Evolutionary conservation across 495 filamentous ascomycete species (phyloP), one percentile per base, ranked within the genome.

Genomic region (Daldinia childiae): DNA sequence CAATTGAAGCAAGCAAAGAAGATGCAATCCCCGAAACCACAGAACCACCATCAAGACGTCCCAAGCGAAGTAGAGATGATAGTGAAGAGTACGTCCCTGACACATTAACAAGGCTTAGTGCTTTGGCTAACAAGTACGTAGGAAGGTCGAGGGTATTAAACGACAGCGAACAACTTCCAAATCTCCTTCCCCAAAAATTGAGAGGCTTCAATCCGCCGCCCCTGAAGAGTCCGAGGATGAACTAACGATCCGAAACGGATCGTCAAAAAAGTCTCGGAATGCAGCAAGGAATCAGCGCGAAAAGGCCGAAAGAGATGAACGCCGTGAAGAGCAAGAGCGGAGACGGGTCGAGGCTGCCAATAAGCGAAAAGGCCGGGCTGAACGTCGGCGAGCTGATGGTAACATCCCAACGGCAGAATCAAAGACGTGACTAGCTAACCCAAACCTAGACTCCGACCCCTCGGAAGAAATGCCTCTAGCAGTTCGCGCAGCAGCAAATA

Each of bases 1-100:
- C 94, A 17, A 93, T 99, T 74, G 95, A 98, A 78, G 94, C 96
- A 65, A 99, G 95, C 82, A 98, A 94, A 79, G 88, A 91, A 72
- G 88, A 89, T n/a, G 83, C 84, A 34, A 77, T 76, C 63, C 74
- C 79, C 32, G 83, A 85, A 45, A 77, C 77, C 14, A 81, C 82
- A 34, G 90, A 86, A 21, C 75, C 78, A 58, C 81, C 76, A 55
- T 82, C 81, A 32, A 87, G 88, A 64, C 87, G 91, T 58, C 86
- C 89, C 8, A 98, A 98, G 79, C 85, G 95, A 75, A 92, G 89
- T 58, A 87, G 95, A 73, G 96, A 94, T 77, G 94, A 95, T 64
- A 96, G 93, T 74, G 94, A 98, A 84, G 92, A 94, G 95, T 98
- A 84, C 24, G 57, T 60, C 24, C 8, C 17, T 21, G 43, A 24